A percentile compares a stretch with the other conserved stretches of the same genome.
Conservation (phyloP, 2,329 filamentous ascomycete species). For the Aspergillus puulaauensis region DNA sequence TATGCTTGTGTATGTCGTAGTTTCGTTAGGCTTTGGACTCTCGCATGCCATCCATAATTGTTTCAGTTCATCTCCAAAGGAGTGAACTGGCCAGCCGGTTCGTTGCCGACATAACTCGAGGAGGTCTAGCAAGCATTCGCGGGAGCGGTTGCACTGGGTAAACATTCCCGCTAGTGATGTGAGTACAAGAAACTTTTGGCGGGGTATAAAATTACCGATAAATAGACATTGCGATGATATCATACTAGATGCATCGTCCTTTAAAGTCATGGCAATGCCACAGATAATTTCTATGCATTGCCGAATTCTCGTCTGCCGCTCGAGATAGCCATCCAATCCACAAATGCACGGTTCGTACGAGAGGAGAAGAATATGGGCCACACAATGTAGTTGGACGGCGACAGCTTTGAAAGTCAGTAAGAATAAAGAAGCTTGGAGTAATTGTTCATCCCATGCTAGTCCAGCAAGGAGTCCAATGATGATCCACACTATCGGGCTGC, state of each 20-base stretch:
- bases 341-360: slow-evolving; percentile 22
- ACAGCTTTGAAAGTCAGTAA: slow-evolving; percentile 7
- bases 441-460: too few relatives aligned
- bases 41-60: slow-evolving; percentile 16
- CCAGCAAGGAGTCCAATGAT: too few relatives aligned
- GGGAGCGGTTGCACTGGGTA: slow-evolving; percentile 9
- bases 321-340: slow-evolving; percentile 19
- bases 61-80: slow-evolving; percentile 21
- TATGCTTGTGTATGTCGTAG: neutral
- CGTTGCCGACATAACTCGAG: slow-evolving; percentile 18
- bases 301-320: slow-evolving; percentile 18
- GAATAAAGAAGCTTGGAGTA: too few relatives aligned
- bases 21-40: neutral
- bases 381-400: slow-evolving; percentile 23
- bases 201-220: slow-evolving; percentile 6
- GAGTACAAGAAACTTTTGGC: neutral
- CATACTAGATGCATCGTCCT: slow-evolving; percentile 23
- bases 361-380: slow-evolving; percentile 21
- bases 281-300: slow-evolving; percentile 23
- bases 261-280: slow-evolving; percentile 25
- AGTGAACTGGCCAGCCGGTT: slow-evolving; percentile 22
- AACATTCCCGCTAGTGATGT: slow-evolving; percentile 18
- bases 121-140: slow-evolving; percentile 18
- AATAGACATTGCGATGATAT: slow-evolving; percentile 27
- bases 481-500: too few relatives aligned